A percentile compares a stretch with the other conserved stretches of the same genome.
Conservation (phyloP, 495 filamentous ascomycete genomes). For the Lasiosphaeris hirsuta region DNA sequence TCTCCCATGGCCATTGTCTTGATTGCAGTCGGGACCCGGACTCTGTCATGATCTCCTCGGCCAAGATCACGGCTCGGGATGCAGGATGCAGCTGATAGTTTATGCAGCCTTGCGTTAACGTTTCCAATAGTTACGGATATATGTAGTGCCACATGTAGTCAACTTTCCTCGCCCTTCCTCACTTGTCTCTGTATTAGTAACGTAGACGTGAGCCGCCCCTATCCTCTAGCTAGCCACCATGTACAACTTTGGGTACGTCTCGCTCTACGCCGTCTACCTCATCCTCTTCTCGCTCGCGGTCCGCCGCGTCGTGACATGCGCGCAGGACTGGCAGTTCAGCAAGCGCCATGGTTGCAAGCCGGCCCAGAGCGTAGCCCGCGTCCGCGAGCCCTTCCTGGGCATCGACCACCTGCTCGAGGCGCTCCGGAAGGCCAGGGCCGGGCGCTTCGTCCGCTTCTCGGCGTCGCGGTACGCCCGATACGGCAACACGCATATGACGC, state of each 20-base stretch:
- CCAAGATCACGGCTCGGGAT: too few species aligned
- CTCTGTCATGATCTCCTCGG: too few species aligned
- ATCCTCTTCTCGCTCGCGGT: not conserved
- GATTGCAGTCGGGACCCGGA: too few species aligned
- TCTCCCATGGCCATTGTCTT: not conserved
- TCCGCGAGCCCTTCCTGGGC: slow-evolving; percentile 29
- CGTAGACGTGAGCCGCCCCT: too few species aligned
- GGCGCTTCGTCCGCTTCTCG: slow-evolving; percentile 26
- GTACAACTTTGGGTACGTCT: too few species aligned
- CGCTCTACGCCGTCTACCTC: not conserved
- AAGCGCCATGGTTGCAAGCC: slow-evolving; percentile 8
- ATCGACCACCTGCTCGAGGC: slow-evolving; percentile 28
- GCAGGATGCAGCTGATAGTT: too few species aligned
- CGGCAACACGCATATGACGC: slow-evolving; percentile 31
- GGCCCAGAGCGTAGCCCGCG: slow-evolving; percentile 13
- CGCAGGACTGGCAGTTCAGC: not conserved
- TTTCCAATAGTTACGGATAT: too few species aligned
- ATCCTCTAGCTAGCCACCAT: too few species aligned
- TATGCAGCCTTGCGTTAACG: too few species aligned
- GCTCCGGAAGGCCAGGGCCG: slow-evolving; percentile 21
- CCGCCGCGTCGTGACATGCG: not conserved
- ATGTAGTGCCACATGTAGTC: too few species aligned
- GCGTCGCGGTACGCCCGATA: slow-evolving; percentile 21
- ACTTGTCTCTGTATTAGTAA: too few species aligned
- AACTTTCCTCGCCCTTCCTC: too few species aligned